These are phyloP conservation scores for Blastobotrys capitulatus DNA, from an alignment of 1,139 yeast genomes.

Conservation along the genomic window DNA sequence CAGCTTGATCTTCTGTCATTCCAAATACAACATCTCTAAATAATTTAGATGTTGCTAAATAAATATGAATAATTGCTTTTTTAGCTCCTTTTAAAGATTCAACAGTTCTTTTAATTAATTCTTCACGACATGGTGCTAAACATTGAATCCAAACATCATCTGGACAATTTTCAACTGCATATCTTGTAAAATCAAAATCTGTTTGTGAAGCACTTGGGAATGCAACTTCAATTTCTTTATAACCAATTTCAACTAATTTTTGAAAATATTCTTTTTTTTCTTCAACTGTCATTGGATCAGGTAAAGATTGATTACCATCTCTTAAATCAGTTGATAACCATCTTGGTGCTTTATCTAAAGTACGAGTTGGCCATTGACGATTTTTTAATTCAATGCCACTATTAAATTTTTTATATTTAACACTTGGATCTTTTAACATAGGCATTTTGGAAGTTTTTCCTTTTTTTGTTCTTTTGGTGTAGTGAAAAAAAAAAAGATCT, in stretches of 20 bases:
- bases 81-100: slow-evolving; percentile 88
- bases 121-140: slow-evolving; percentile 87
- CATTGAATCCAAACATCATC: slow-evolving; percentile 91
- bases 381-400: slow-evolving; percentile 58
- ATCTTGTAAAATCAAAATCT: slow-evolving; percentile 92
- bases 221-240: slow-evolving; percentile 94
- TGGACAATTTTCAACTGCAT: slow-evolving; percentile 89
- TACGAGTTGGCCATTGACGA: slow-evolving; percentile 82
- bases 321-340: slow-evolving; percentile 96
- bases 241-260: slow-evolving; percentile 82
- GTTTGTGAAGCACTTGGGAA: slow-evolving; percentile 96
- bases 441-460: slow-evolving; percentile 20
- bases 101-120: slow-evolving; percentile 79
- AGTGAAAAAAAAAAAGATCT: too few species aligned
- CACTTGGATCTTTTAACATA: slow-evolving; percentile 70
- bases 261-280: slow-evolving; percentile 87
- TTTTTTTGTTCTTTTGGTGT: too few species aligned
- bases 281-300: slow-evolving; percentile 91
- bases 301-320: slow-evolving; percentile 96
- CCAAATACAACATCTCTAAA: slow-evolving; percentile 91
- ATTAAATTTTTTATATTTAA: slow-evolving; percentile 66
- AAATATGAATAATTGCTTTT: slow-evolving; percentile 82
- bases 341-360: slow-evolving; percentile 78
- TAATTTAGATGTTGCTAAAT: slow-evolving; percentile 85
- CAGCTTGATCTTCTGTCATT: slow-evolving; percentile 72